Base-by-base conservation (phyloP, 352 stramenopile genomes). In the Phytopythium aichiense region DNA sequence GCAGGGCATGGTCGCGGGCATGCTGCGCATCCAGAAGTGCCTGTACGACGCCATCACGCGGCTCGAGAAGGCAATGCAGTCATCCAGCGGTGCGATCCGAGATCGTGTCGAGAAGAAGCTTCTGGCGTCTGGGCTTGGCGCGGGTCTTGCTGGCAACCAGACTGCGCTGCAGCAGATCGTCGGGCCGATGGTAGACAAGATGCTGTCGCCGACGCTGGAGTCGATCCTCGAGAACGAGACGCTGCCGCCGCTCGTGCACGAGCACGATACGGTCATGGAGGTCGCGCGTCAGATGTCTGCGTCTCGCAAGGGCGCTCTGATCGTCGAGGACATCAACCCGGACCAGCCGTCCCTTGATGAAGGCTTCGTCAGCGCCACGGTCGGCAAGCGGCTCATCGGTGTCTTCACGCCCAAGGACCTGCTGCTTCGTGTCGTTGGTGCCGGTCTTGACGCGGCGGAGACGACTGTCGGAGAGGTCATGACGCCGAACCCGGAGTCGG, bases 341-440 rank as follows among this genome's bases (percentile, higher is more conserved):
- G 73, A 81, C 50, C 69, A 71, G 25, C 73, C 74, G 52, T 77
- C 73, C 7, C 50, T 78, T 5, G 45, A 55, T 53, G 72, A 79
- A 12, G 40, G 55, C 25, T 40, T 40, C n/a, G 61, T 58, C 20
- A 38, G 53, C 15, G 64, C 65, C 2, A 69, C 70, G 2, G 74
- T 75, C 38, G 84, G 81, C 8, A 95, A 94, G 74, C 68, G 81
- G 22, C 70, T 99, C 18, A 80, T 98, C 48, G 97, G 97, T 64
- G 98, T 99, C 58, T 98, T 99, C 66, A 98, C 96, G 0, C 97
- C 97, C 6, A 99, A 99, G 73, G 97, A 99, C 77, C 74, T 99
- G 66, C 87, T 99, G 71, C 88, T 95, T 20, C 85, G 96, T 40
- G 96, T 98, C 16, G 85, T 98, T 60, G 92, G 95, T 7, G 95